Evolutionary conservation across 108 stramenopile genomes (phyloP), one percentile per base, ranked within the genome.

Genomic region (Asterionellopsis glacialis): DNA sequence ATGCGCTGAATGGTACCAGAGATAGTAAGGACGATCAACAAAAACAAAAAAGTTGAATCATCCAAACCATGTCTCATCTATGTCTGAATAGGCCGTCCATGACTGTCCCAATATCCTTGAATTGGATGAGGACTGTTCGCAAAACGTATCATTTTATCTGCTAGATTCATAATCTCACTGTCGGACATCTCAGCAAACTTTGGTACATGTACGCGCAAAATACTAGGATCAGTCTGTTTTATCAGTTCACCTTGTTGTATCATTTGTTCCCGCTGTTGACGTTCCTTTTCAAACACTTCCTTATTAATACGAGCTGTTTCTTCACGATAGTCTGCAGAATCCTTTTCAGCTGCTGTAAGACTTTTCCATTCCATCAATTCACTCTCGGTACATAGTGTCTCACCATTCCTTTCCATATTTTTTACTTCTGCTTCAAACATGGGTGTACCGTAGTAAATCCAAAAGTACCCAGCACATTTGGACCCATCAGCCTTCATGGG

Each of bases 371-470:
- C 68, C n/a, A n/a, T 27, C n/a, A 57, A 16, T 38, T 41, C 18
- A 39, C 60, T 39, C 24, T 25, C 43, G 51, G 51, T 38, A 55
- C 74, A 75, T 11, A 51, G 10, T 19, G 53, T 10, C 19, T 51
- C 18, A 12, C 54, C 59, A 27, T 27, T 61, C 7, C 26, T 21
- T 19, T 48, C 61, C 6, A 43, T 15, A 9, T 54, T 49, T 50
- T 69, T 69, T 11, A 58, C 47, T 27, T 50, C 63, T 25, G 51
- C 51, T 0, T 59, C 58, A 52, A 64, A 73, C 67, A 65, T 19
- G 42, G 72, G 72, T n/a, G 76, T 77, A 12, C 72, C 72, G 18
- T 51, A 67, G 47, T 70, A 77, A 39, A 56, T 73, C 76, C 76
- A 77, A 13, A 45, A 56, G n/a, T 45, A 24, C 51, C 58, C 60